Conservation (phyloP, 768 basidiomycete species). For the Calvatia gigantea region DNA sequence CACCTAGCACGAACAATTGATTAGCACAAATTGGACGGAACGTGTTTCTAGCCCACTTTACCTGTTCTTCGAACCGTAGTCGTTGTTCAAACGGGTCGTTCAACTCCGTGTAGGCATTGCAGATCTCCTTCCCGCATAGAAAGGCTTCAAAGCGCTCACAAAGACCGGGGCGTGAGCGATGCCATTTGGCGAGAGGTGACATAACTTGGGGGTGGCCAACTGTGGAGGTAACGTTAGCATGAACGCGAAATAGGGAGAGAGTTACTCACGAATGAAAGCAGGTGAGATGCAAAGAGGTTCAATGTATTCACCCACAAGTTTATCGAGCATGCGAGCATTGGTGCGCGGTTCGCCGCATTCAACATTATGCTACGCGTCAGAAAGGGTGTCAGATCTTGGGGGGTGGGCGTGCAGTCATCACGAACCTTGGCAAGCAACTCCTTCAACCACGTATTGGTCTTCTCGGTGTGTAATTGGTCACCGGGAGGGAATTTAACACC, state of each 20-base stretch:
- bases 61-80: conserved; percentile 93
- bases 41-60: conserved; percentile 20
- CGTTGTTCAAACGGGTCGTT: conserved; percentile 98
- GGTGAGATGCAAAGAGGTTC: conserved; percentile 96
- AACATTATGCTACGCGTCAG: conserved; percentile 71
- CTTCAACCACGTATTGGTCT: conserved; percentile 85
- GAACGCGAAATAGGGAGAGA: neutral
- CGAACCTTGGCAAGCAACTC: conserved; percentile 81
- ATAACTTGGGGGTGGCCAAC: conserved; percentile 99
- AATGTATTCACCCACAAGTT: conserved; percentile 98
- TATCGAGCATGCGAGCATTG: conserved; percentile 92
- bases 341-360: conserved; percentile 96
- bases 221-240: conserved; percentile 22
- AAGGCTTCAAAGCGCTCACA: conserved; percentile 99
- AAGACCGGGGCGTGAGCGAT: conserved; percentile 92
- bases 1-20: conserved; percentile 35
- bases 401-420: neutral
- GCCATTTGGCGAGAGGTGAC: conserved; percentile 99
- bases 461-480: conserved; percentile 81
- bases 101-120: conserved; percentile 99
- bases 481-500: conserved; percentile 90
- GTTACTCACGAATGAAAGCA: conserved; percentile 80
- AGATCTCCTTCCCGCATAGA: conserved; percentile 97
- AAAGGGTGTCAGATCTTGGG: neutral
- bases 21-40: neutral